A percentile compares a stretch with the other conserved stretches of the same genome.
Conservation (phyloP, 208 protist genomes). For the Wallacemonas sp. region DNA sequence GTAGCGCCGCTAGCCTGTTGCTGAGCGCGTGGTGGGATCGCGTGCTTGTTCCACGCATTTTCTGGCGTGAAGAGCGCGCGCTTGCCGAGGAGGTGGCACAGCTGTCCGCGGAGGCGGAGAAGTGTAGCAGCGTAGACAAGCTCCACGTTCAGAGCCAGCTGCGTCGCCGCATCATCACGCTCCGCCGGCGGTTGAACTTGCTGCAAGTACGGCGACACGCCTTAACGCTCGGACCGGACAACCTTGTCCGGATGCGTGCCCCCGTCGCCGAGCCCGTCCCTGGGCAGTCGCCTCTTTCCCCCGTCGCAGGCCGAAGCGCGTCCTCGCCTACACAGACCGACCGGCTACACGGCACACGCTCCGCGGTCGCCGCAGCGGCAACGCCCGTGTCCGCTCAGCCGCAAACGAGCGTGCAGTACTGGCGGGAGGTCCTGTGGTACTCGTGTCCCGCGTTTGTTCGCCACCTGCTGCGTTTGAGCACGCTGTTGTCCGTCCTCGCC, state of each 20-base stretch:
- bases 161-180: conserved; percentile 14
- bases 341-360: conserved; percentile 1
- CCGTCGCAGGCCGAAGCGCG: background rate
- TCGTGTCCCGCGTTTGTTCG: conserved; percentile 19
- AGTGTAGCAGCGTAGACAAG: conserved; percentile 23
- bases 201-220: background rate
- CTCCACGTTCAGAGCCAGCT: conserved; percentile 39
- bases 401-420: background rate
- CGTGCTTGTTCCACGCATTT: conserved; percentile 25
- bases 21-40: conserved; percentile 39
- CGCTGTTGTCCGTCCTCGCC: conserved; percentile 21
- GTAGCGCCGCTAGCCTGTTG: conserved; percentile 29
- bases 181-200: background rate
- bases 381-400: too few relatives aligned
- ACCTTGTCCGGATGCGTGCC: background rate
- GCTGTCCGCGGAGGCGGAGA: conserved; percentile 32
- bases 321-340: background rate
- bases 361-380: too few relatives aligned
- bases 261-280: background rate
- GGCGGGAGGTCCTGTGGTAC: conserved; percentile 10
- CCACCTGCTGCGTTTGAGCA: conserved; percentile 37
- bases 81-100: conserved; percentile 34
- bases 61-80: conserved; percentile 37
- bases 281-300: background rate
- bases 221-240: background rate